Evolutionary conservation across 345 rosid genomes (phyloP).

Genomic region (Sisymbrium irio): DNA sequence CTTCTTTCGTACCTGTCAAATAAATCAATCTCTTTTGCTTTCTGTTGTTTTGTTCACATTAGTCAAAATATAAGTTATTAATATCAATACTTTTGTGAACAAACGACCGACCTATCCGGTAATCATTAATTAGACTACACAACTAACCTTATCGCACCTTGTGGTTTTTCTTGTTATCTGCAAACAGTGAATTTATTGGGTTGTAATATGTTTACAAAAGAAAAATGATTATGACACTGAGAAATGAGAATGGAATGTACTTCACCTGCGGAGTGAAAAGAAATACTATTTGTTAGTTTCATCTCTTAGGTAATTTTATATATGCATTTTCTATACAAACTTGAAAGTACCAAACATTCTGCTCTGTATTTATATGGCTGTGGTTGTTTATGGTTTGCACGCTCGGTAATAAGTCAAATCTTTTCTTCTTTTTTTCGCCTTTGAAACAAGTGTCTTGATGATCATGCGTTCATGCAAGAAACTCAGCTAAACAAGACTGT

Average conservation of each 20-base stretch:
- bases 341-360: neutral
- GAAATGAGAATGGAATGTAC: no score
- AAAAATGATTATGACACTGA: no score
- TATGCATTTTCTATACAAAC: neutral
- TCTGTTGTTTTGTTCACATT: neutral
- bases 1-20: conserved; percentile 10
- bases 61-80: neutral
- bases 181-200: neutral
- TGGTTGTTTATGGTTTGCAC: neutral
- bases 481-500: neutral
- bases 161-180: neutral
- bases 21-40: neutral
- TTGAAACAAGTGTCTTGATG: no score
- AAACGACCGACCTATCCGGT: conserved; percentile 4
- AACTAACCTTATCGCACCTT: neutral
- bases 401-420: no score
- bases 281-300: neutral
- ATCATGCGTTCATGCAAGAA: no score
- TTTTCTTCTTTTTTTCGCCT: no score
- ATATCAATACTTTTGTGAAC: neutral
- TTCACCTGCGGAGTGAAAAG: no score
- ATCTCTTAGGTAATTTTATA: neutral
- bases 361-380: neutral
- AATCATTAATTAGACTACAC: no score
- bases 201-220: neutral